phyloP scores from a whole-genome alignment of 331 rosid species.

The Ulmus americana region DNA sequence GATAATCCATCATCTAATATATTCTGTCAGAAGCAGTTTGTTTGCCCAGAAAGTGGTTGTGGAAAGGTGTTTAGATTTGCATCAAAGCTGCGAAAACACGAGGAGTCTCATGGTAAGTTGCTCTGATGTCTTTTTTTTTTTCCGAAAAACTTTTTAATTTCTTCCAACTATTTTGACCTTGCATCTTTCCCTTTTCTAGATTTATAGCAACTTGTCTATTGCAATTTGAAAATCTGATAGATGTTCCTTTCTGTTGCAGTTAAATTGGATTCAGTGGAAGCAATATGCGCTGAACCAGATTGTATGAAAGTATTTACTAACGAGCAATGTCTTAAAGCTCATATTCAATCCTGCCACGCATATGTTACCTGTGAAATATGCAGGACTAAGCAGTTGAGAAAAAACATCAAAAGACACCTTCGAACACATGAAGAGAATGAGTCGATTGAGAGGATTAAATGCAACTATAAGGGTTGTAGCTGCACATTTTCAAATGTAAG shows the following conservation, averaged over 20 bases:
- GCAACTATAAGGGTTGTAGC: slow-evolving; percentile 50
- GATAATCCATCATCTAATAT: slow-evolving; percentile 14
- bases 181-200: too few species aligned
- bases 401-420: slow-evolving; percentile 65
- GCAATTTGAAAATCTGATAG: slow-evolving; percentile 12
- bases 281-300: slow-evolving; percentile 58
- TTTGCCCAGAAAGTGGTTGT: slow-evolving; percentile 68
- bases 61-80: slow-evolving; percentile 66
- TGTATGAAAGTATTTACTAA: slow-evolving; percentile 70
- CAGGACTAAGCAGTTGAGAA: slow-evolving; percentile 58
- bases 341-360: slow-evolving; percentile 60
- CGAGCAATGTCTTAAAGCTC: slow-evolving; percentile 53
- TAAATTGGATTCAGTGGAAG: slow-evolving; percentile 59
- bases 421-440: slow-evolving; percentile 38
- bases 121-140: neutral
- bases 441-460: slow-evolving; percentile 32
- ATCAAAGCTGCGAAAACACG: slow-evolving; percentile 55
- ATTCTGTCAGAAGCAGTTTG: slow-evolving; percentile 36
- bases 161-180: too few species aligned
- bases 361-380: slow-evolving; percentile 52
- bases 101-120: slow-evolving; percentile 64
- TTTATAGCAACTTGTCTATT: neutral
- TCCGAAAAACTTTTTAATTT: too few species aligned
- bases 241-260: slow-evolving; percentile 34
- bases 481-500: slow-evolving; percentile 56